phyloP scores from a whole-genome alignment of 129 eudicot genomes.

The Flaveria trinervia region DNA sequence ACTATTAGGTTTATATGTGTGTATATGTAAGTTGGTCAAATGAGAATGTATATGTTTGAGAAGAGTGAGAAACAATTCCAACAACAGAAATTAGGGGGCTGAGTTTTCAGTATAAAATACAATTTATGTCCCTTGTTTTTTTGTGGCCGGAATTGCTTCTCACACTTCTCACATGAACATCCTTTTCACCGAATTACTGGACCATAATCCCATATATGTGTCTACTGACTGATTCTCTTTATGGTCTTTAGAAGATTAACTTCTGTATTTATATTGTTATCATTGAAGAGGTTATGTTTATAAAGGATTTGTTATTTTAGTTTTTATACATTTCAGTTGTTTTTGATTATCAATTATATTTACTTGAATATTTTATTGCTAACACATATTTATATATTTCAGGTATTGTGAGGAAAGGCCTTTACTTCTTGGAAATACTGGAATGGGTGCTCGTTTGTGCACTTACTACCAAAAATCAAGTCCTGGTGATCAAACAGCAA shows the following conservation, averaged over 20 bases:
- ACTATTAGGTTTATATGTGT: background rate
- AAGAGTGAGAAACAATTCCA: background rate
- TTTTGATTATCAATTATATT: background rate
- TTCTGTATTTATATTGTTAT: background rate
- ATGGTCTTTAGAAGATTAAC: conserved; percentile 8
- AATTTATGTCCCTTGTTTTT: background rate
- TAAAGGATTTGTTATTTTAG: conserved; percentile 1
- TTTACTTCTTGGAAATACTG: conserved; percentile 84
- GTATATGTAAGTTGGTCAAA: background rate
- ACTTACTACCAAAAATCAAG: conserved; percentile 93
- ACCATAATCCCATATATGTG: background rate
- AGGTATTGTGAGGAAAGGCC: conserved; percentile 99
- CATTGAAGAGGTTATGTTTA: conserved; percentile 5
- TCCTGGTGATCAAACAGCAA: conserved; percentile 79
- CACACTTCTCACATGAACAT: background rate
- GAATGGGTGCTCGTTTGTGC: conserved; percentile 97
- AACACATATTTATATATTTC: conserved; percentile 9
- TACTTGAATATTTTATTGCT: conserved; percentile 16
- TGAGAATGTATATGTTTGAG: background rate
- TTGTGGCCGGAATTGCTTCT: background rate
- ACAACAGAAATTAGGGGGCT: background rate
- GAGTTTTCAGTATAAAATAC: background rate
- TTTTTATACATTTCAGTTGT: conserved; percentile 2
- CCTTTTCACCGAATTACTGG: background rate
- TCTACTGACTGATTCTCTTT: background rate